Evolutionary conservation across 148 eudicot species (phyloP).

Genomic region (Rhododendron henanense): DNA sequence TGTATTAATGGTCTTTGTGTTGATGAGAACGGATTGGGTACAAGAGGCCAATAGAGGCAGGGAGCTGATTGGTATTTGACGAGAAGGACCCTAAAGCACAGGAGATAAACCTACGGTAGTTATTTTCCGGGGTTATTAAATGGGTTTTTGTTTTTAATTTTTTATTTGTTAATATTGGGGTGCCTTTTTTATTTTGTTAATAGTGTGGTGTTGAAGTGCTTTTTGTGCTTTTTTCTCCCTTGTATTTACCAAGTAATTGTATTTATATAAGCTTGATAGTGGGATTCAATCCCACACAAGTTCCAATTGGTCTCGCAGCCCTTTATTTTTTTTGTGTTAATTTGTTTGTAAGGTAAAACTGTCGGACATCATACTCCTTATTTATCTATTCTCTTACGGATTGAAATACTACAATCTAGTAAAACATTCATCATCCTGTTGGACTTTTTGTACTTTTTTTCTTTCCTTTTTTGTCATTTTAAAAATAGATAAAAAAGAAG

Average conservation of each 20-base stretch:
- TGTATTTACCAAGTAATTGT: background rate
- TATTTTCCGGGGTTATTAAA: background rate
- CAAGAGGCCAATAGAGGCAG: constrained; percentile 14
- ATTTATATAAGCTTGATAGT: background rate
- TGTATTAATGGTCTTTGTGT: constrained; percentile 5
- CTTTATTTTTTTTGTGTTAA: background rate
- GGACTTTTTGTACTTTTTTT: no score
- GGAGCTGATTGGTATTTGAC: constrained; percentile 18
- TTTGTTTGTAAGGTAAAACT: no score
- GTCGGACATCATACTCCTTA: no score
- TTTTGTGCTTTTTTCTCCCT: background rate
- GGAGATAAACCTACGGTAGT: background rate
- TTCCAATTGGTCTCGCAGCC: background rate
- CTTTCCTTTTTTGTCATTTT: no score
- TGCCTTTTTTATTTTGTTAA: background rate
- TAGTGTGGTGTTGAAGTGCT: background rate
- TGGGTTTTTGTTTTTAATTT: background rate
- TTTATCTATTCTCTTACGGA: no score
- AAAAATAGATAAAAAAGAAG: no score
- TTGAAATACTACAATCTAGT: no score
- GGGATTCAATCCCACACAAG: background rate
- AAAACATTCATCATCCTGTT: no score
- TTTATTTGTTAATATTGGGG: background rate
- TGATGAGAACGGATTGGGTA: constrained; percentile 25
- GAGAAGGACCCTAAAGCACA: background rate